These are phyloP conservation scores for Scenedesmus sp. DNA, from an alignment of 163 green algal genomes.

Conservation along the genomic window DNA sequence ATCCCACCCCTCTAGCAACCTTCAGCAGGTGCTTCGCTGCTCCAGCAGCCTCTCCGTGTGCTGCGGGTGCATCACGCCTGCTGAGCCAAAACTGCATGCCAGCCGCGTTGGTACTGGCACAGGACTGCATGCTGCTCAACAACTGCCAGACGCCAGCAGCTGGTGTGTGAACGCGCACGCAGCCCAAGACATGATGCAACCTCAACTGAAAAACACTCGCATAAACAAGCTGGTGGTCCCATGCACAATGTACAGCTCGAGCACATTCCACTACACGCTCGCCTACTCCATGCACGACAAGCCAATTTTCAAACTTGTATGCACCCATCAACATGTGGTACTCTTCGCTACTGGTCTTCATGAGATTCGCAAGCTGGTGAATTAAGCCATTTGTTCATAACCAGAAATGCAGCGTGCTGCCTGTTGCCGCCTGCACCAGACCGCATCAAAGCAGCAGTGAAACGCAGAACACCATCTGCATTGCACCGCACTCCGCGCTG, in stretches of 20 bases:
- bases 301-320: not conserved
- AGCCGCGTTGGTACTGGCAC: not conserved
- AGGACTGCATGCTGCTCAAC: not conserved
- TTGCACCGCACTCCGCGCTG: not conserved
- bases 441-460: not conserved
- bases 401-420: no score
- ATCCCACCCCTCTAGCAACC: not conserved
- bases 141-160: slow-evolving; percentile 19
- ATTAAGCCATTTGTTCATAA: no score
- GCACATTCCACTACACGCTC: not conserved
- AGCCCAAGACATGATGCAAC: not conserved
- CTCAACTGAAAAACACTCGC: not conserved
- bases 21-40: not conserved
- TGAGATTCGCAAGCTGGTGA: no score
- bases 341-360: no score
- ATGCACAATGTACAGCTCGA: not conserved
- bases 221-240: not conserved
- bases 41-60: not conserved
- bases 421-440: not conserved
- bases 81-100: slow-evolving; percentile 1
- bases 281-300: not conserved
- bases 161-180: not conserved
- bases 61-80: not conserved
- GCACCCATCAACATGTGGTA: not conserved
- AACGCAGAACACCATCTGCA: not conserved